These are phyloP conservation scores for Xylariaceae sp. DNA, from an alignment of 2,329 filamentous ascomycete genomes.

Conservation along the genomic window DNA sequence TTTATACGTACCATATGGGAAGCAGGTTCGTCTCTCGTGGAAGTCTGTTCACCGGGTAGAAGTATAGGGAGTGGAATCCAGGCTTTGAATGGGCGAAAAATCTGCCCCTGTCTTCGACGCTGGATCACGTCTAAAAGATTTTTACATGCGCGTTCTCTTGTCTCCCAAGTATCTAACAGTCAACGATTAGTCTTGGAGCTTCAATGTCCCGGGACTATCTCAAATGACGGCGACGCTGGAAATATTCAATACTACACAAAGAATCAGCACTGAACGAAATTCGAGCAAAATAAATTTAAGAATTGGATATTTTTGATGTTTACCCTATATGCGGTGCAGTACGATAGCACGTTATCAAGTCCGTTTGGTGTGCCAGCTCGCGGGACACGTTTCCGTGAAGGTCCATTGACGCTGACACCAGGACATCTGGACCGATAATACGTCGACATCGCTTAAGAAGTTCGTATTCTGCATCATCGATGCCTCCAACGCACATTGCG, in stretches of 20 bases:
- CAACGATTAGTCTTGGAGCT: too few species aligned
- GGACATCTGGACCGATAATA: slow-evolving; percentile 41
- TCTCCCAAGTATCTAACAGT: slow-evolving; percentile 40
- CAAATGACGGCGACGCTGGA: too few species aligned
- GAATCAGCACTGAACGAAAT: too few species aligned
- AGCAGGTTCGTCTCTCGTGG: slow-evolving; percentile 49
- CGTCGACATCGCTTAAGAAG: slow-evolving; percentile 42
- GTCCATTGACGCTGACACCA: slow-evolving; percentile 54
- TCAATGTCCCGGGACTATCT: too few species aligned
- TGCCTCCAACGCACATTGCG: slow-evolving; percentile 49
- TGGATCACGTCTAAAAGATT: slow-evolving; percentile 42
- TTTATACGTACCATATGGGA: slow-evolving; percentile 34
- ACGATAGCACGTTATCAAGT: slow-evolving; percentile 51
- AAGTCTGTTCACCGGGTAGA: slow-evolving; percentile 52
- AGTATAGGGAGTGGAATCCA: slow-evolving; percentile 51
- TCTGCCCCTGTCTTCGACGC: slow-evolving; percentile 15
- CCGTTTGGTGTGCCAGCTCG: slow-evolving; percentile 44
- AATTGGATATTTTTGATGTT: too few species aligned
- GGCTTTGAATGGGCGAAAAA: slow-evolving; percentile 42
- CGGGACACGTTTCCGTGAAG: slow-evolving; percentile 52
- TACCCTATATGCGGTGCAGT: slow-evolving; percentile 44
- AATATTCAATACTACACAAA: too few species aligned
- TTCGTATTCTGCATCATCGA: slow-evolving; percentile 46
- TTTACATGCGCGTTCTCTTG: slow-evolving; percentile 47
- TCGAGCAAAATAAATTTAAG: too few species aligned